These are phyloP conservation scores for Lasiodiplodia gonubiensis DNA, from an alignment of 2,329 filamentous ascomycete species.

Conservation along the genomic window DNA sequence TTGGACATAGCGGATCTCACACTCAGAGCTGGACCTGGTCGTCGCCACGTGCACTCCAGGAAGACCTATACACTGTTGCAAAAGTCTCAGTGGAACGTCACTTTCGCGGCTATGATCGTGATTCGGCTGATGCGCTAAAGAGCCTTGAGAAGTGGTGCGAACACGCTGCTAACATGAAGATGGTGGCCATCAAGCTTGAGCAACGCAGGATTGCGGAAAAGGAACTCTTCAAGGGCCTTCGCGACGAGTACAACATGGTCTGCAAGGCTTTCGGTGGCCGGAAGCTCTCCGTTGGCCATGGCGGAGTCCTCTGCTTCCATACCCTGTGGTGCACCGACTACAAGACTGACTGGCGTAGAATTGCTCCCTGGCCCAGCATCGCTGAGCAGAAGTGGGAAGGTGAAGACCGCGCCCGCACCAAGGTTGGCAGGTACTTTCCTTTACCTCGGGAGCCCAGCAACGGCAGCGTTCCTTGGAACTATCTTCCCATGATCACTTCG, in stretches of 20 bases:
- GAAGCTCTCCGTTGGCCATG: constrained; percentile 12
- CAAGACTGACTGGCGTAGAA: constrained; percentile 37
- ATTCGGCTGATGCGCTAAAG: constrained; percentile 15
- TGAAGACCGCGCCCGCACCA: constrained; percentile 52
- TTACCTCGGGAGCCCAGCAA: constrained; percentile 51
- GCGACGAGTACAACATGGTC: not conserved
- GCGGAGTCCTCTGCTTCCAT: constrained; percentile 43
- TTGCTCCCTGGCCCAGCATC: constrained; percentile 49
- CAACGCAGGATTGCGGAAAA: constrained; percentile 21
- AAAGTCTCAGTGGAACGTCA: constrained; percentile 25
- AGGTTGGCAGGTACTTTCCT: constrained; percentile 50
- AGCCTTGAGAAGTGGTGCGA: constrained; percentile 24
- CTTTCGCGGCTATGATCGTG: constrained; percentile 22
- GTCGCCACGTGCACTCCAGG: constrained; percentile 8
- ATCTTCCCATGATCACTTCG: constrained; percentile 45
- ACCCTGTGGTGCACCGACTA: constrained; percentile 48
- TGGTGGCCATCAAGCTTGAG: constrained; percentile 10
- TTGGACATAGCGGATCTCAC: constrained; percentile 12
- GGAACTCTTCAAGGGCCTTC: constrained; percentile 3
- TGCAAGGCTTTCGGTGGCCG: constrained; percentile 18
- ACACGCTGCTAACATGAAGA: constrained; percentile 18
- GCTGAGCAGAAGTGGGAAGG: constrained; percentile 56
- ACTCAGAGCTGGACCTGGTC: constrained; percentile 26
- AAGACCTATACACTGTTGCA: constrained; percentile 16
- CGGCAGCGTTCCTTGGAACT: constrained; percentile 49